phyloP scores from a whole-genome alignment of 306 rosid species.

The Alnus glutinosa region DNA sequence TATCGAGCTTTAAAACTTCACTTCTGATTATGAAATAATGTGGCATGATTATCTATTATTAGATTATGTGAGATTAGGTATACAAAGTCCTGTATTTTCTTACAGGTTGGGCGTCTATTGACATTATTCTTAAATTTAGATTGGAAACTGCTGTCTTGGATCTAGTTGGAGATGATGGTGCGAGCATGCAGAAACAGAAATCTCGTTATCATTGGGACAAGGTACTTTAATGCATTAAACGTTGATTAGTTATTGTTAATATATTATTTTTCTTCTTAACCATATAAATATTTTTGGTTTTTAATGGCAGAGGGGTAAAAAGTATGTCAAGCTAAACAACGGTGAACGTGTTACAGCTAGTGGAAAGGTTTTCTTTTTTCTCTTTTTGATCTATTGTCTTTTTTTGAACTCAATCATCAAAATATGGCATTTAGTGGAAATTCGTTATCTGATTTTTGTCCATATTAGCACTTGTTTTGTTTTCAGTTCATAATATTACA shows the following conservation, averaged over 20 bases:
- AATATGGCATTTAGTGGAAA: not conserved
- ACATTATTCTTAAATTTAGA: slow-evolving; percentile 39
- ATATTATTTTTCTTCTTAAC: slow-evolving; percentile 16
- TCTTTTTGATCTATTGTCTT: slow-evolving; percentile 6
- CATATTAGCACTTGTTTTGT: not conserved
- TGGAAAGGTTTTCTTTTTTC: slow-evolving; percentile 68
- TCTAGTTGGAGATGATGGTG: slow-evolving; percentile 82
- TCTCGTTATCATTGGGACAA: slow-evolving; percentile 92
- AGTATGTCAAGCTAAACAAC: slow-evolving; percentile 78
- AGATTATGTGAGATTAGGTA: not conserved
- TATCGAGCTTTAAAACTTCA: not conserved
- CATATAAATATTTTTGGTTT: slow-evolving; percentile 31
- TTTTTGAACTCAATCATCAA: not conserved
- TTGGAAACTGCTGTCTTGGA: slow-evolving; percentile 88
- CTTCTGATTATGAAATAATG: not conserved
- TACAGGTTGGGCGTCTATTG: slow-evolving; percentile 23
- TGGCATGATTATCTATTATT: not conserved
- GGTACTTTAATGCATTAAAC: slow-evolving; percentile 41
- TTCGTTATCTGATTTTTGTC: not conserved
- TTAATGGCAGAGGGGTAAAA: slow-evolving; percentile 79
- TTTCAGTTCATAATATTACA: not conserved
- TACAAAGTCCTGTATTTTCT: not conserved
- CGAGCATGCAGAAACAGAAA: slow-evolving; percentile 81
- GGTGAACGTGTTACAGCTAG: slow-evolving; percentile 90
- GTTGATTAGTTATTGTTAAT: slow-evolving; percentile 3